These are phyloP conservation scores for Cercospora citrullina DNA, from an alignment of 2,329 filamentous ascomycete genomes.

Conservation along the genomic window DNA sequence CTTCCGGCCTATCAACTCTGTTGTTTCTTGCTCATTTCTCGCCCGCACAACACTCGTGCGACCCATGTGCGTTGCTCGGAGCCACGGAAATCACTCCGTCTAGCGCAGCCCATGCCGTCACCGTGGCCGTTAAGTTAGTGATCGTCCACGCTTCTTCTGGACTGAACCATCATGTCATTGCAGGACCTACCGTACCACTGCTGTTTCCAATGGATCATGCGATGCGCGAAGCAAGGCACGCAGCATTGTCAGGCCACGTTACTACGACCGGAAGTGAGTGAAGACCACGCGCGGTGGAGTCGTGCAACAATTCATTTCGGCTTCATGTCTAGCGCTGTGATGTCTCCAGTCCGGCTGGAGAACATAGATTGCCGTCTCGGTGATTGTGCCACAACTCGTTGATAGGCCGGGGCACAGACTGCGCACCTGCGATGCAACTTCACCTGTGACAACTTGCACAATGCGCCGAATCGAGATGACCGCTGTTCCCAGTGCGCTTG, in stretches of 20 bases:
- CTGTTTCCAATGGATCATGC: neutral
- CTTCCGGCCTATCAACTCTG: neutral
- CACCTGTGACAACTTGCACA: neutral
- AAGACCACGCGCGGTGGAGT: conserved; percentile 1
- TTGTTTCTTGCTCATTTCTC: conserved; percentile 1
- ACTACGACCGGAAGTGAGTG: neutral
- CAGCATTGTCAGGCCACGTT: neutral
- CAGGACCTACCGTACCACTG: neutral
- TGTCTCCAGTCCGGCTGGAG: neutral
- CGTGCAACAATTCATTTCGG: conserved; percentile 12
- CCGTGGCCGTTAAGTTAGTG: neutral
- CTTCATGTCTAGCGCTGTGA: conserved; percentile 7
- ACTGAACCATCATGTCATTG: neutral
- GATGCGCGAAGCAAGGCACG: neutral
- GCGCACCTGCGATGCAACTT: neutral
- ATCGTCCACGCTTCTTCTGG: neutral
- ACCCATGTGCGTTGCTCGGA: conserved; percentile 4
- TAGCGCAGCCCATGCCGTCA: neutral
- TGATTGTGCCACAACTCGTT: neutral
- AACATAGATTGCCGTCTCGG: conserved; percentile 3
- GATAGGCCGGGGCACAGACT: neutral
- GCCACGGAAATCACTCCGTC: neutral
- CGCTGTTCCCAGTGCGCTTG: neutral
- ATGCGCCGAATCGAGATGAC: neutral
- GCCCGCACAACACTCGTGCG: neutral